A percentile compares a stretch with the other conserved stretches of the same genome.
phyloP scores from a whole-genome alignment of 805 yeast species.

The Isabelozyma rhagii region DNA sequence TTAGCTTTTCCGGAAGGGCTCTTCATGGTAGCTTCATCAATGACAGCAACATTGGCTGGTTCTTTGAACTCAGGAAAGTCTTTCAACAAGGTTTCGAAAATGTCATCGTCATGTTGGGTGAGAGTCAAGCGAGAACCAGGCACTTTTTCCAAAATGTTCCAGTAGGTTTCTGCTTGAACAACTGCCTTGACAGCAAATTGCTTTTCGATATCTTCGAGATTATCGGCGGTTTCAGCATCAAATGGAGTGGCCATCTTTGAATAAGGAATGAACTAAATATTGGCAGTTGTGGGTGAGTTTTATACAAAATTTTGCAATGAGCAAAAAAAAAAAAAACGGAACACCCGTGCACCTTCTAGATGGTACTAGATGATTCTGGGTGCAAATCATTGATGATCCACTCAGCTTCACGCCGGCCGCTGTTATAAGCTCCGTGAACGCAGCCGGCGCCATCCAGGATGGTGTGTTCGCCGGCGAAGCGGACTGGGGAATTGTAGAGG shows the following conservation, averaged over 20 bases:
- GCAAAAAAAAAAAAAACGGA: background rate
- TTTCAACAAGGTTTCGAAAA: slow-evolving; percentile 54
- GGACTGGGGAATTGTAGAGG: slow-evolving; percentile 43
- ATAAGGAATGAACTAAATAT: background rate
- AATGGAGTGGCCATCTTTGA: slow-evolving; percentile 43
- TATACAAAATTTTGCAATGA: background rate
- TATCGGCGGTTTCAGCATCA: slow-evolving; percentile 89
- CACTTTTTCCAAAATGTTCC: slow-evolving; percentile 70
- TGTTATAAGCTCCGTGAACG: slow-evolving; percentile 85
- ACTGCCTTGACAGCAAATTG: slow-evolving; percentile 98
- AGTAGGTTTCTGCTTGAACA: slow-evolving; percentile 90
- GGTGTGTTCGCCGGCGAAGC: slow-evolving; percentile 94
- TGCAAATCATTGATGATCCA: slow-evolving; percentile 20
- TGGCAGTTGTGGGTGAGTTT: background rate
- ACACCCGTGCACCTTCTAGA: background rate
- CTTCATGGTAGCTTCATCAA: slow-evolving; percentile 82
- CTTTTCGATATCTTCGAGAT: slow-evolving; percentile 84
- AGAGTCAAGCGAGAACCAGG: slow-evolving; percentile 78
- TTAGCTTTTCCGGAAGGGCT: slow-evolving; percentile 71
- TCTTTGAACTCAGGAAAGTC: slow-evolving; percentile 88
- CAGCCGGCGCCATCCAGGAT: slow-evolving; percentile 86
- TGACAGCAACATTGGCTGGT: slow-evolving; percentile 50
- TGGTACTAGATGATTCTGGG: background rate
- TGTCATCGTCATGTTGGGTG: slow-evolving; percentile 70
- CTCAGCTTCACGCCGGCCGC: slow-evolving; percentile 60